These are phyloP conservation scores for Saccharomycopsis fermentans DNA, from an alignment of 805 yeast genomes.

Conservation along the genomic window DNA sequence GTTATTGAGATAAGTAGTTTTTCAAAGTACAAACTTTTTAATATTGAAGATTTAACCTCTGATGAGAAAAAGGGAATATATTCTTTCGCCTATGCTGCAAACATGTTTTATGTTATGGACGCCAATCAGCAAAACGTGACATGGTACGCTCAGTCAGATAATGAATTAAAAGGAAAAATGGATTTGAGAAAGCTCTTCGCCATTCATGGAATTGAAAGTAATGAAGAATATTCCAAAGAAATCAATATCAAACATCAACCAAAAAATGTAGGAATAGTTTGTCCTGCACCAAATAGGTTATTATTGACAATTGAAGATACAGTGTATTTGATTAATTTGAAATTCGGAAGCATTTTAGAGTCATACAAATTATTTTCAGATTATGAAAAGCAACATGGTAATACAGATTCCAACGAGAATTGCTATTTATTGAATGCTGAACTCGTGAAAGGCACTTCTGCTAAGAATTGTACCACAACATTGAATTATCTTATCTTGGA, in stretches of 20 bases:
- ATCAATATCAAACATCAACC: background rate
- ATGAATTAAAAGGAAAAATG: background rate
- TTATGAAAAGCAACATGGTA: background rate
- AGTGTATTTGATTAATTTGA: slow-evolving; percentile 11
- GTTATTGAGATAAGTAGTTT: background rate
- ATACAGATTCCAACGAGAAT: background rate
- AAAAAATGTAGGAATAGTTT: slow-evolving; percentile 1
- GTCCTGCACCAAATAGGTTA: slow-evolving; percentile 12
- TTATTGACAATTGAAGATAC: slow-evolving; percentile 5
- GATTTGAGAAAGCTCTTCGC: background rate
- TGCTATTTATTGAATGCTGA: slow-evolving; percentile 5
- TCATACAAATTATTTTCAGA: slow-evolving; percentile 6
- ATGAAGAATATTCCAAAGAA: background rate
- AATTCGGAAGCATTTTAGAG: slow-evolving; percentile 10
- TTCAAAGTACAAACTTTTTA: background rate
- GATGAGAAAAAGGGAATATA: background rate
- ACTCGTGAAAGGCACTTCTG: background rate
- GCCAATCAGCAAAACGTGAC: background rate
- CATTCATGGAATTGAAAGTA: background rate
- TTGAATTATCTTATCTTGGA: slow-evolving; percentile 13
- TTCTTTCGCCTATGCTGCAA: background rate
- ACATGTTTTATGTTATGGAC: background rate
- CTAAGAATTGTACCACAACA: background rate
- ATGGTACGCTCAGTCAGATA: background rate
- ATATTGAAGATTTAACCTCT: background rate